Conservation (phyloP, 129 eudicot genomes). For the Centella asiatica region DNA sequence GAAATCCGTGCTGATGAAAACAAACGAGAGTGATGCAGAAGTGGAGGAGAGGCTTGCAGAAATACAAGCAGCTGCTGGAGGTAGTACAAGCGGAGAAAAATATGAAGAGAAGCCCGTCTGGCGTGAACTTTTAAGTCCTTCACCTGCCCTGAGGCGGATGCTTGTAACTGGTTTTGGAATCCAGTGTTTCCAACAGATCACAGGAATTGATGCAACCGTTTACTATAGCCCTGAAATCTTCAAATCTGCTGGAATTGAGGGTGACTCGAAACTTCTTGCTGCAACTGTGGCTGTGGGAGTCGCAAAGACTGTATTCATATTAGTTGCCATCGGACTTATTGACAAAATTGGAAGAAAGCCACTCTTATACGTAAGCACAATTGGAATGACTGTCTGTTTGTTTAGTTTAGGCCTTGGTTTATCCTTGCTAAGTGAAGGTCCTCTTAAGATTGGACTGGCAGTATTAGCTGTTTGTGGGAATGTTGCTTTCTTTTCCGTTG, state of each 20-base stretch:
- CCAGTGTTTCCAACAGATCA: constrained; percentile 65
- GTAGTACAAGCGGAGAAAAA: constrained; percentile 23
- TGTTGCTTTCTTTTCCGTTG: constrained; percentile 71
- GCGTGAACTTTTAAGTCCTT: constrained; percentile 58
- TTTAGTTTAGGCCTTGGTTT: constrained; percentile 42
- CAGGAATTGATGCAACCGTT: constrained; percentile 72
- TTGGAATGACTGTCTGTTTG: constrained; percentile 64
- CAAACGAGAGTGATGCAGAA: constrained; percentile 44
- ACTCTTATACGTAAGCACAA: constrained; percentile 52
- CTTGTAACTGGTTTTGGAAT: constrained; percentile 71
- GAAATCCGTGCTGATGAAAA: constrained; percentile 42
- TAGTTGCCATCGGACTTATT: constrained; percentile 47
- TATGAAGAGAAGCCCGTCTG: constrained; percentile 63
- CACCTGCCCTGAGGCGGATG: constrained; percentile 53
- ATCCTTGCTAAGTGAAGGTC: constrained; percentile 23
- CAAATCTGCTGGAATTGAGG: constrained; percentile 47
- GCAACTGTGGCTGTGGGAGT: constrained; percentile 72
- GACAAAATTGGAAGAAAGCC: constrained; percentile 65
- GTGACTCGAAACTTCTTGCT: constrained; percentile 42
- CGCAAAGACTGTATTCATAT: constrained; percentile 50
- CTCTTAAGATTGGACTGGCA: constrained; percentile 38
- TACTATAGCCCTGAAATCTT: constrained; percentile 75
- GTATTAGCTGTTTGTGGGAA: constrained; percentile 56
- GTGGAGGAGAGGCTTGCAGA: constrained; percentile 68
- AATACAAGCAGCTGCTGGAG: constrained; percentile 57